phyloP scores from a whole-genome alignment of 2,329 filamentous ascomycete species.

The Botrytis sinoallii region DNA sequence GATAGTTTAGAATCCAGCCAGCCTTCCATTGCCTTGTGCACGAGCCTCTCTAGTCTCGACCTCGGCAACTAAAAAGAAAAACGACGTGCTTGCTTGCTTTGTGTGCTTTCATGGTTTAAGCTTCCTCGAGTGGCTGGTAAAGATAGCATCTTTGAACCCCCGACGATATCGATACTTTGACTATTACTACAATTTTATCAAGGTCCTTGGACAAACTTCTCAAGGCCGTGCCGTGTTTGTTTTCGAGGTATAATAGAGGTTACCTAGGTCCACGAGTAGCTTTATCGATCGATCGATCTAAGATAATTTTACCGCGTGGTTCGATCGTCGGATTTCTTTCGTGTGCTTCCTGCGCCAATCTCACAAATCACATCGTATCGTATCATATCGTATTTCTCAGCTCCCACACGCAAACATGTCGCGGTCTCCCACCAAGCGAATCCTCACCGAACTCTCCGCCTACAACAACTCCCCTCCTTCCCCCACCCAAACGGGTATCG shows the following conservation, averaged over 20 bases:
- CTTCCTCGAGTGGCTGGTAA: not conserved
- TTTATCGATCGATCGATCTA: not conserved
- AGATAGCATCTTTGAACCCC: not conserved
- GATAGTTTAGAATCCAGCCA: not conserved
- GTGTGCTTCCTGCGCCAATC: not conserved
- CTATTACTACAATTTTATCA: not conserved
- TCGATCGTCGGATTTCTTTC: not conserved
- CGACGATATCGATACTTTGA: not conserved
- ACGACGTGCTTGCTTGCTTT: not conserved
- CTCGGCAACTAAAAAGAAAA: constrained; percentile 10
- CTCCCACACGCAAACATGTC: constrained; percentile 18
- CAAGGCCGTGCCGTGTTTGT: not conserved
- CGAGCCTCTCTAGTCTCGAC: not conserved
- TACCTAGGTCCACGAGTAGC: not conserved
- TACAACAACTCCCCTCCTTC: constrained; percentile 40
- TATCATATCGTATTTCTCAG: not conserved
- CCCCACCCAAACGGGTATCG: constrained; percentile 55
- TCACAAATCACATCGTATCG: not conserved
- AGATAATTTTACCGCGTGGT: too few species aligned
- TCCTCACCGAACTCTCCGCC: constrained; percentile 55
- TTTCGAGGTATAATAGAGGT: not conserved
- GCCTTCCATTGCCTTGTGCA: not conserved
- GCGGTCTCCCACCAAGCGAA: constrained; percentile 49
- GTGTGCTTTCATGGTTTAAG: not conserved
- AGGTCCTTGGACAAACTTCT: not conserved